Conservation (phyloP, 1,139 yeast genomes). For the Geotrichum bryndzae region DNA sequence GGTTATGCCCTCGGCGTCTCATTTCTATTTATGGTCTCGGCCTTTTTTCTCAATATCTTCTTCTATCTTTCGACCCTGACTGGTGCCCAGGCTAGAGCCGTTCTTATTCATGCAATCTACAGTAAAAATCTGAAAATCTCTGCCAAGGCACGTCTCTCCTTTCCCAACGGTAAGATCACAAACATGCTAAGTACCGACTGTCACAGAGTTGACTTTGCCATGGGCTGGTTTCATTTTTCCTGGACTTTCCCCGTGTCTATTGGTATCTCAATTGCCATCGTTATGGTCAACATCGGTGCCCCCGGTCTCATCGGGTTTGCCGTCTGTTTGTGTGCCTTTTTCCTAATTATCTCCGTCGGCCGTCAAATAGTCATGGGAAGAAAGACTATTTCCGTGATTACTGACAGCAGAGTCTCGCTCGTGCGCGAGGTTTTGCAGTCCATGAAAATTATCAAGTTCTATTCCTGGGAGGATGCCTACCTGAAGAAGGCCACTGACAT, state of each 20-base stretch:
- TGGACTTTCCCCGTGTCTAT: constrained; percentile 58
- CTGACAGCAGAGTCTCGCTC: constrained; percentile 54
- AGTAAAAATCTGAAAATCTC: constrained; percentile 60
- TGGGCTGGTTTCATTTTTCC: constrained; percentile 62
- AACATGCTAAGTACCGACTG: constrained; percentile 74
- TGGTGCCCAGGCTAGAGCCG: constrained; percentile 65
- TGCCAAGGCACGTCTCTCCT: constrained; percentile 53
- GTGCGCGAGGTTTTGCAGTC: constrained; percentile 62
- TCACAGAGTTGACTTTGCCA: constrained; percentile 71
- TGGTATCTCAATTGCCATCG: constrained; percentile 55
- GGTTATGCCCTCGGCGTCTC: constrained; percentile 58
- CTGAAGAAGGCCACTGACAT: constrained; percentile 42
- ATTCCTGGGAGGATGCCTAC: constrained; percentile 69
- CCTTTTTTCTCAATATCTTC: constrained; percentile 55
- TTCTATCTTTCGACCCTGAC: constrained; percentile 55
- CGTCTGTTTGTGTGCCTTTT: constrained; percentile 35
- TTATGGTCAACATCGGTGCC: constrained; percentile 66
- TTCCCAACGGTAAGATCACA: constrained; percentile 63
- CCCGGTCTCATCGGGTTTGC: constrained; percentile 63
- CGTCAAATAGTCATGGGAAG: constrained; percentile 42
- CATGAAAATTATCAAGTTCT: constrained; percentile 63
- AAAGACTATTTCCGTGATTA: constrained; percentile 41
- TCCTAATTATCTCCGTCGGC: constrained; percentile 33
- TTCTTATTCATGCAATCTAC: constrained; percentile 59
- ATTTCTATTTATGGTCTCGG: constrained; percentile 42